Percentiles rank a stretch among this genome's conserved stretches.
These are phyloP conservation scores for Ensete glaucum DNA, from an alignment of 176 grass and related monocot species.

Conservation along the genomic window DNA sequence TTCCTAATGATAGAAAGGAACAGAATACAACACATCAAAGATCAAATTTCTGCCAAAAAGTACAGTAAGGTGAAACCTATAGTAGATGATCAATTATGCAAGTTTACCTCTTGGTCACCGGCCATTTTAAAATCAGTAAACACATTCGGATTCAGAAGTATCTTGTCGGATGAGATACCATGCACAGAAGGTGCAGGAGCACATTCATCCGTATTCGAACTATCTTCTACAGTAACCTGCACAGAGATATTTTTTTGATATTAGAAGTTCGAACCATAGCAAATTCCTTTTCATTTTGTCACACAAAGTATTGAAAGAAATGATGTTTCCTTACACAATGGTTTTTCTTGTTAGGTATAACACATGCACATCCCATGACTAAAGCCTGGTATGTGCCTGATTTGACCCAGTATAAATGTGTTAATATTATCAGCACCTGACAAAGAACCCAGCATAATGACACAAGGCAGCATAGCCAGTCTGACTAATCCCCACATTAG, in stretches of 20 bases:
- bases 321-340: not conserved
- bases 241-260: not conserved
- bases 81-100: not conserved
- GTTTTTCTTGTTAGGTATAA: too few species aligned
- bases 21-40: slow-evolving; percentile 5
- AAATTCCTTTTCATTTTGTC: not conserved
- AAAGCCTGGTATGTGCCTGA: too few species aligned
- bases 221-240: not conserved
- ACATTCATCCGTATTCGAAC: slow-evolving; percentile 21
- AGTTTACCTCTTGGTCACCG: slow-evolving; percentile 66
- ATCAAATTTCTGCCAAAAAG: slow-evolving; percentile 11
- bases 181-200: slow-evolving; percentile 13
- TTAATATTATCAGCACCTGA: too few species aligned
- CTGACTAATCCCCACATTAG: too few species aligned
- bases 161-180: slow-evolving; percentile 27
- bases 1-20: slow-evolving; percentile 47
- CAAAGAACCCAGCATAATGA: too few species aligned
- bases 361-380: too few species aligned
- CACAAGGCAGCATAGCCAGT: too few species aligned
- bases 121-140: slow-evolving; percentile 94
- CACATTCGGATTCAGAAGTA: slow-evolving; percentile 88
- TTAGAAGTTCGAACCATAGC: not conserved
- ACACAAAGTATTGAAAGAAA: not conserved
- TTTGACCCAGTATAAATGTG: too few species aligned
- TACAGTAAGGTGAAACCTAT: slow-evolving; percentile 4